A percentile compares a stretch with the other conserved stretches of the same genome.
phyloP scores from a whole-genome alignment of 2,329 filamentous ascomycete species.

The Cladosporium halotolerans region DNA sequence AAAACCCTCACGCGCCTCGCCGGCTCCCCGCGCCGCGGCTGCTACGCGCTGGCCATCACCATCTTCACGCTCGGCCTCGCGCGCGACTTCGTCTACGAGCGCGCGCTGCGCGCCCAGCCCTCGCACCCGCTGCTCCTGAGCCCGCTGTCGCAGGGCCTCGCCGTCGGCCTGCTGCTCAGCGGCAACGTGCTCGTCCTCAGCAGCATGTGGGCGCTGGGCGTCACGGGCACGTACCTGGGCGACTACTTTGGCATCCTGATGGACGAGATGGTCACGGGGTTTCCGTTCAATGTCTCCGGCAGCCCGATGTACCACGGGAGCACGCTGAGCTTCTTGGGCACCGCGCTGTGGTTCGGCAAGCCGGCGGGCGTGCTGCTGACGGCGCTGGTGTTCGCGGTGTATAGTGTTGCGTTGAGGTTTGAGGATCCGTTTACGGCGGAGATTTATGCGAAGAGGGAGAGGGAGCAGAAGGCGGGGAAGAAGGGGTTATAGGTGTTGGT shows the following conservation, averaged over 20 bases:
- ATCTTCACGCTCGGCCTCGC: constrained; percentile 91
- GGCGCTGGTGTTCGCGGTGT: constrained; percentile 66
- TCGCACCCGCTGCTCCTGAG: constrained; percentile 65
- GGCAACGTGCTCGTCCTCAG: constrained; percentile 83
- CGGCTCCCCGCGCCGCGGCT: constrained; percentile 68
- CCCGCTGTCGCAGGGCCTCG: constrained; percentile 54
- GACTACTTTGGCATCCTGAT: constrained; percentile 99
- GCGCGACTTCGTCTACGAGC: constrained; percentile 74
- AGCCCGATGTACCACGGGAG: constrained; percentile 97
- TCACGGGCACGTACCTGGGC: constrained; percentile 92
- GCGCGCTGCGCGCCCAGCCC: constrained; percentile 70
- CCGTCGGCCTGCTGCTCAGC: constrained; percentile 62
- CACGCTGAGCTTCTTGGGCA: constrained; percentile 85
- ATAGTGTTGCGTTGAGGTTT: constrained; percentile 72
- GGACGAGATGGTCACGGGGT: constrained; percentile 88
- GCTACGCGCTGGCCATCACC: constrained; percentile 78
- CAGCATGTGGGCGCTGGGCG: constrained; percentile 84
- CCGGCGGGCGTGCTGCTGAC: constrained; percentile 79
- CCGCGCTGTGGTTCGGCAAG: constrained; percentile 76
- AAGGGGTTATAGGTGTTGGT: constrained; percentile 24
- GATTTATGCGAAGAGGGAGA: constrained; percentile 84
- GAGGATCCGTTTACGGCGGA: constrained; percentile 92
- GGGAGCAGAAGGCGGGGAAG: constrained; percentile 32
- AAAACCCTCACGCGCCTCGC: constrained; percentile 84
- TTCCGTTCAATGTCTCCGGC: constrained; percentile 87